Evolutionary conservation across 768 basidiomycete genomes (phyloP), one percentile per base, ranked within the genome.

Genomic region (Collybia nuda): DNA sequence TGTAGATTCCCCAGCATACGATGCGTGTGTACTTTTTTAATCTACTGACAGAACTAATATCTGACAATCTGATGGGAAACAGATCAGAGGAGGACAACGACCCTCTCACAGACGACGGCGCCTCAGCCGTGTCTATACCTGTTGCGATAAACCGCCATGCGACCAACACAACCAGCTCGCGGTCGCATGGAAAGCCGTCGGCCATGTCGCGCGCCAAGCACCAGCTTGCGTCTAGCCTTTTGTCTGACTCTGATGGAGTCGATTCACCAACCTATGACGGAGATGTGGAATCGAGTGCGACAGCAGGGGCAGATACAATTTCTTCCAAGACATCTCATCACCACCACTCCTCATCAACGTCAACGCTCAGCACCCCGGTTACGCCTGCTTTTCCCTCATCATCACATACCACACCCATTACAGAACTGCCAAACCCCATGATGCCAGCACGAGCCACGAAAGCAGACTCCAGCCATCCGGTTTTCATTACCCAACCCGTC

Each of bases 211-310:
- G 62, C 48, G 60, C 61, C 51, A 75, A 73, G 54, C 82, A 82
- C 61, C 84, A 84, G 44, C 74, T 85, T 11, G 80, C 80, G 3
- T 69, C 74, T 44, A 73, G 73, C 60, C 53, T 84, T 52, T 66
- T 86, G 51, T 84, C 82, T 17, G 87, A 89, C 57, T 85, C 84
- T 37, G 85, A 82, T 63, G 83, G 89, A 47, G 78, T 87, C 7
- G 91, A 93, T 63, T 90, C 88, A 0, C 91, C 90, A 6, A 93
- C 90, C 0, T 93, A 94, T 66, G 92, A 94, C 61, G 92, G 92
- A 49, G 92, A 94, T 67, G 77, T 94, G 49, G 92, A 93, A 64
- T 87, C 84, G 40, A 85, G 82, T 58, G 84, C 85, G 1, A 86
- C 84, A 6, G 81, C 78, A 19, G 76, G 80, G 26, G 67, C 72